Percentiles rank a stretch among this genome's conserved stretches.
Evolutionary conservation across 1,139 yeast genomes (phyloP).

Genomic region (Yamadazyma dushanensis): DNA sequence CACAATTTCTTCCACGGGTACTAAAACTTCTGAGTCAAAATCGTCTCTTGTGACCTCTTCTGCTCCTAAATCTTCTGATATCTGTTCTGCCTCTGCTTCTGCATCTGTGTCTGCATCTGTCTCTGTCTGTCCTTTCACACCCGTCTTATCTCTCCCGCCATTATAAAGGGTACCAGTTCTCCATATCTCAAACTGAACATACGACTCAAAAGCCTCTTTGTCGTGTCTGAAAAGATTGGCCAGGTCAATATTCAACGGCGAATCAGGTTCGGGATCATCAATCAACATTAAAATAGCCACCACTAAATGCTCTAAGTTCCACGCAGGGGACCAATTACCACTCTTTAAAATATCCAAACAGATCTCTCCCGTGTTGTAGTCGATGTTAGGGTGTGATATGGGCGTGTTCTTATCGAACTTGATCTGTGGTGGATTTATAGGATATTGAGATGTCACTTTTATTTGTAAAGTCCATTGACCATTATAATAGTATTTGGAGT

Average conservation of each 20-base stretch:
- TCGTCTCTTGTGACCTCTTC: neutral
- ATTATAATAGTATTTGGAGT: conserved; percentile 45
- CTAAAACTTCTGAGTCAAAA: neutral
- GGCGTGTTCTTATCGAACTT: conserved; percentile 41
- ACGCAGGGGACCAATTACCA: conserved; percentile 83
- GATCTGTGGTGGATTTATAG: conserved; percentile 68
- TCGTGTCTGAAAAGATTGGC: conserved; percentile 71
- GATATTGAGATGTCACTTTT: conserved; percentile 56
- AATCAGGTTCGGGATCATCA: conserved; percentile 79
- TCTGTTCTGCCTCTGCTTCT: neutral
- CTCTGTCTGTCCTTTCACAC: conserved; percentile 8
- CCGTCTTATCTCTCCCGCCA: conserved; percentile 12
- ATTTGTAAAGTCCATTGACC: conserved; percentile 63
- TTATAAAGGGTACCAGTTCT: conserved; percentile 28
- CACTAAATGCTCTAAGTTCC: conserved; percentile 72
- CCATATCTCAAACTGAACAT: conserved; percentile 63
- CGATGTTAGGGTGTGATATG: conserved; percentile 77
- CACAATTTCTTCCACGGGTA: no score
- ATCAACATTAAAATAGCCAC: conserved; percentile 70
- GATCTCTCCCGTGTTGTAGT: conserved; percentile 69
- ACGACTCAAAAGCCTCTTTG: conserved; percentile 54
- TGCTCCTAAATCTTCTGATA: neutral
- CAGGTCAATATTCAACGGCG: conserved; percentile 83
- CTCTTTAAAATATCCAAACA: conserved; percentile 76
- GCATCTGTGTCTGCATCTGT: neutral